Evolutionary conservation across 169 alveolate species (phyloP), one percentile per base, ranked within the genome.

Genomic region (Babesia caballi): DNA sequence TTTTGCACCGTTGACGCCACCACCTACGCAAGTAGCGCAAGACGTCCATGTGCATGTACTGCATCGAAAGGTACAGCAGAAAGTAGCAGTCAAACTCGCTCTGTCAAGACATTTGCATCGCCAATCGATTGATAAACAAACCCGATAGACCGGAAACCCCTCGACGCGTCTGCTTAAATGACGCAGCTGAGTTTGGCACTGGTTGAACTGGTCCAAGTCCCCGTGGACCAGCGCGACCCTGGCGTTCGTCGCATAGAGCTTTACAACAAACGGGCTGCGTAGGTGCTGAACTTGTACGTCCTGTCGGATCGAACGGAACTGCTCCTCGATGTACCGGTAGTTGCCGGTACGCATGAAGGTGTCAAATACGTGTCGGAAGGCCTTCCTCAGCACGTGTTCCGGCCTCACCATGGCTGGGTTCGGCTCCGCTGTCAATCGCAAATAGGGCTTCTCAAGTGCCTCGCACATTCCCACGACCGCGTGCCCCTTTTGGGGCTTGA

Each of bases 201-300:
- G 96, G 74, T 94, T 94, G 59, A 94, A 96, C 65, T 96, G 97
- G 53, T 94, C 97, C 36, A 96, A 73, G 85, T 96, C 99, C 25
- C 91, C 91, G 56, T 91, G 85, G 65, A 92, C 94, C 57, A 96
- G 74, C 12, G 98, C 97, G n/a, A 95, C 75, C 23, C 98, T 83
- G 5, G 98, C 98, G 60, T 95, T 94, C 19, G 96, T 88, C 75
- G 96, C 97, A 66, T 96, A 96, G 7, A 95, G 96, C 50, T 92
- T 89, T 5, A 93, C 90, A 17, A 94, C 87, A 67, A 95, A 94
- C 28, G 87, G 88, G 59, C 95, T 90, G 57, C 88, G 89, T 17
- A 96, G 85, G 47, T 94, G 91, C 85, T 96, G 98, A 38, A 96
- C 97, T 27, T 96, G 93, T 50, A 96, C 51, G 72, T 95, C 98